Evolutionary conservation across 2,329 filamentous ascomycete genomes (phyloP), one percentile per base, ranked within the genome.

Genomic region (Aspergillus luchuensis): DNA sequence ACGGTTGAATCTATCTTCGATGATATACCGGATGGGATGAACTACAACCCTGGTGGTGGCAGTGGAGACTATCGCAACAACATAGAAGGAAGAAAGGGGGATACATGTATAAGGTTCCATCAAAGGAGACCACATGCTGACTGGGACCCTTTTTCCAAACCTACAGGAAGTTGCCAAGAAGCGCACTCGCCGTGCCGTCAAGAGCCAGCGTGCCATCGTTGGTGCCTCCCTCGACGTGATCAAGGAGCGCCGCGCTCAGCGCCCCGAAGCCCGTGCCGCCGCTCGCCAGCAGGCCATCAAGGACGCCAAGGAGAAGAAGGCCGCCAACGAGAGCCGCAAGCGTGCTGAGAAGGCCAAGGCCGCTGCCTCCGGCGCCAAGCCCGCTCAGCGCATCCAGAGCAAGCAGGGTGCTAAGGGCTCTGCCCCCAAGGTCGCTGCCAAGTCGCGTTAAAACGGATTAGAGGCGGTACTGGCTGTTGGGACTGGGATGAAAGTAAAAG

Each of bases 181-280:
- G 90, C 93, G 95, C 80, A 92, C 92, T 72, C 95, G 95, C 86
- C 92, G 92, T 80, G 92, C 92, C 78, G 91, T 99, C 85, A 99
- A 99, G 91, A 82, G 91, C 82, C 95, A 99, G 89, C 93, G 95
- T 87, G 94, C 90, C 80, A 96, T 99, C 82, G 95, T 99, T 74
- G 95, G 95, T 88, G 95, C 95, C 73, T 97, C 95, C 68, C 93
- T 99, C 82, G 95, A 99, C 81, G 92, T 98, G 79, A 98, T 99
- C 89, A 98, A 97, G 90, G 95, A 99, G 89, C 92, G 92, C 85
- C 93, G 95, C 78, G 82, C 87, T 75, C 89, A 92, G 87, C 92
- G 95, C 81, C 95, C 95, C 74, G 95, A 98, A 86, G 94, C 92
- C 79, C 93, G 95, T 80, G 86, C 88, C 75, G 95, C 95, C 76